These are phyloP conservation scores for Citrus maxima DNA, from an alignment of 345 rosid genomes.

Conservation along the genomic window DNA sequence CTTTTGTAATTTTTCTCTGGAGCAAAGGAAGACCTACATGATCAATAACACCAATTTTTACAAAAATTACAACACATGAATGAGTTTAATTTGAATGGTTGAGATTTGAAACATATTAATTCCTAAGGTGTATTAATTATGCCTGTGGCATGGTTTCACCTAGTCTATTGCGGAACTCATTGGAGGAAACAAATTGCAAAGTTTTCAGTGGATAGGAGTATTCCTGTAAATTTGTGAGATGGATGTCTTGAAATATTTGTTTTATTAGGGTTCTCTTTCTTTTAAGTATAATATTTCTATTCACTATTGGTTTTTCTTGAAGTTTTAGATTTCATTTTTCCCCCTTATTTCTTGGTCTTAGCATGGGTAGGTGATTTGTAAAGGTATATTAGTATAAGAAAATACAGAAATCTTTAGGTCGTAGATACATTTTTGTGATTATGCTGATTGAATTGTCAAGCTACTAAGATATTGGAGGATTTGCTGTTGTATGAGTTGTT, in stretches of 20 bases:
- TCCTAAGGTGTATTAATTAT: neutral
- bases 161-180: neutral
- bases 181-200: neutral
- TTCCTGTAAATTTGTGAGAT: neutral
- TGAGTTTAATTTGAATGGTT: neutral
- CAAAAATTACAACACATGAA: neutral
- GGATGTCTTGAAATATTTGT: neutral
- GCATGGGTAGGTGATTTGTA: neutral
- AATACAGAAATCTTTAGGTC: neutral
- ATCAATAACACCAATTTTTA: neutral
- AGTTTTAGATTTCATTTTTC: neutral
- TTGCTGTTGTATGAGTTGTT: neutral
- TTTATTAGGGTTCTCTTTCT: neutral
- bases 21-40: neutral
- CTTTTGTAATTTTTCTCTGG: neutral
- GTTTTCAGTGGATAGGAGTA: too few species aligned
- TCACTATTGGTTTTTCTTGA: neutral
- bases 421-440: neutral
- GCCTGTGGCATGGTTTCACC: neutral
- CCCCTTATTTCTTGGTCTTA: neutral
- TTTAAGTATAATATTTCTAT: neutral
- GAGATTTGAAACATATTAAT: neutral
- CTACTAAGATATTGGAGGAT: neutral
- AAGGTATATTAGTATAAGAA: neutral
- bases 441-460: neutral